Conservation (phyloP, 2,329 filamentous ascomycete genomes). For the Cladorrhinum sp. region DNA sequence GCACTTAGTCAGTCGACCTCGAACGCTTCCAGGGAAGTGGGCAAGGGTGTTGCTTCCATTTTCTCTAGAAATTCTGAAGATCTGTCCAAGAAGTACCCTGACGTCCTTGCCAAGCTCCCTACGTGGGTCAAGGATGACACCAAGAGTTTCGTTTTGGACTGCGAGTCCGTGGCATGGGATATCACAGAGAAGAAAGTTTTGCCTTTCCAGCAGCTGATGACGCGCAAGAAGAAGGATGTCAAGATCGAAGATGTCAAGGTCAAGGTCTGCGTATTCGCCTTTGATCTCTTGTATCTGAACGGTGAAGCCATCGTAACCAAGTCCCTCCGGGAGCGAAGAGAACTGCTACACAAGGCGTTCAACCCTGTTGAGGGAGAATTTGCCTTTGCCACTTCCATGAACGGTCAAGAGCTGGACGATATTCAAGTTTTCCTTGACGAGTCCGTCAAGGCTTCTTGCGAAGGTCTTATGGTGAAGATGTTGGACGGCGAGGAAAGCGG, state of each 20-base stretch:
- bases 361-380: constrained; percentile 83
- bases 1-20: constrained; percentile 62
- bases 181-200: constrained; percentile 90
- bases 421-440: constrained; percentile 93
- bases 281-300: constrained; percentile 91
- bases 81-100: constrained; percentile 94
- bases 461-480: constrained; percentile 99
- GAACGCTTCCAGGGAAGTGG: constrained; percentile 61
- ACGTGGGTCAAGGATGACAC: constrained; percentile 88
- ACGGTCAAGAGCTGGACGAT: constrained; percentile 86
- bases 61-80: constrained; percentile 98
- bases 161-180: constrained; percentile 97
- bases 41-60: constrained; percentile 79
- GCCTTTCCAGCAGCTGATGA: constrained; percentile 98
- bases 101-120: constrained; percentile 83
- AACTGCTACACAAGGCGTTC: constrained; percentile 72
- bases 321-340: constrained; percentile 76
- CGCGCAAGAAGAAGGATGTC: constrained; percentile 94
- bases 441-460: constrained; percentile 90
- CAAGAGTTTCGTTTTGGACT: constrained; percentile 96
- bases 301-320: constrained; percentile 87
- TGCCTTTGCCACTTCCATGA: constrained; percentile 78
- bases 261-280: constrained; percentile 95
- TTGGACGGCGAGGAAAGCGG: constrained; percentile 86
- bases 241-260: constrained; percentile 93